Base-by-base conservation (phyloP, 106 monocot species). In the Alisma plantagoaquatica region DNA sequence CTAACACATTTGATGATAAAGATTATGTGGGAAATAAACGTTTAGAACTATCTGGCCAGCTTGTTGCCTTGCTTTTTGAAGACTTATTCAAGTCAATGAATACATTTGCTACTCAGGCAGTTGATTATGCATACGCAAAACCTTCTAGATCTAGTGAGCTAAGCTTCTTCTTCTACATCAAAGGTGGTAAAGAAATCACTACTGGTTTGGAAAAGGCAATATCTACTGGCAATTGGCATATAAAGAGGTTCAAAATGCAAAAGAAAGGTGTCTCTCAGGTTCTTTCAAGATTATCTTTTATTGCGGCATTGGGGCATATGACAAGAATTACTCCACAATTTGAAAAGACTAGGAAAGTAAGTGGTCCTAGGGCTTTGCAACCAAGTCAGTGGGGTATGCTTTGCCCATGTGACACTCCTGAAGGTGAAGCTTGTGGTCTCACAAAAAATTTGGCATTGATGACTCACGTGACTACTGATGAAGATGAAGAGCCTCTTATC, bases 381-480 rank as follows among this genome's bases (percentile, higher is more conserved):
- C 96, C 96, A 29, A 96, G 96, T 59, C 94, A 94, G 98, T 90
- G 98, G 98, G 98, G 98, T 20, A 98, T 98, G 98, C 90, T 98
- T 66, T 98, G 90, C 45, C 98, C 89, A 20, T 98, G 89, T 82
- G 89, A 98, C 57, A 98, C 98, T 50, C 98, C 98, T 41, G 89
- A 98, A 81, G 98, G 90, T 46, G 98, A 98, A 82, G 82, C 56
- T 56, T 98, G 98, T 72, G 90, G 98, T 23, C 76, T 98, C 66
- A 98, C 89, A 45, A 98, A 98, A 56, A 98, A 98, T 72, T 75
- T 98, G 51, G 84, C 98, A 15, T 72, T 98, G 58, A 76, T 89
- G 84, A 79, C 98, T 57, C 98, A 98, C 62, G 90, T 98, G 33
- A 98, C 98, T 51, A 90, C 98, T 29, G 98, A 98, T 68, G 79